These are phyloP conservation scores for Vaccinium darrowii DNA, from an alignment of 148 eudicot genomes.

Conservation along the genomic window DNA sequence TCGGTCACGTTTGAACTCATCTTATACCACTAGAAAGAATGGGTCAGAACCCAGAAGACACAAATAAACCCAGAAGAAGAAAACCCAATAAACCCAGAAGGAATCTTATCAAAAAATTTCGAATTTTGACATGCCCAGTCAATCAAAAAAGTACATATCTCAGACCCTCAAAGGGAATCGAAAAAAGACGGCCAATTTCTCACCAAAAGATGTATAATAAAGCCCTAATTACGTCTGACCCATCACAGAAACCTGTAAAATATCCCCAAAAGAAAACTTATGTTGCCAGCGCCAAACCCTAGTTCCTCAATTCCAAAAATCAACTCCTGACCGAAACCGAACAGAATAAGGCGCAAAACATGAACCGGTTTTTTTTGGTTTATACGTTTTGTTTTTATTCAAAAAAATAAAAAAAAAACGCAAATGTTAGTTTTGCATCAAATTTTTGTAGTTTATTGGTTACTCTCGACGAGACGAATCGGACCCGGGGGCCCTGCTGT, in stretches of 20 bases:
- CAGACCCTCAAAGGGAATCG: slow-evolving; percentile 1
- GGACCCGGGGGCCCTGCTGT: too few species aligned
- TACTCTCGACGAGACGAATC: too few species aligned
- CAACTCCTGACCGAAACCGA: slow-evolving; percentile 9
- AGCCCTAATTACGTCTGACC: slow-evolving; percentile 5
- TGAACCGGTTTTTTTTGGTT: not conserved
- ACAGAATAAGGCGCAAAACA: not conserved
- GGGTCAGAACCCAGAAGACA: not conserved
- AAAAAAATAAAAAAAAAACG: too few species aligned
- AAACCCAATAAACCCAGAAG: slow-evolving; percentile 9
- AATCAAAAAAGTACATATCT: not conserved
- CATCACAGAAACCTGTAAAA: not conserved
- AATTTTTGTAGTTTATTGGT: too few species aligned
- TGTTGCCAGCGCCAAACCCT: not conserved
- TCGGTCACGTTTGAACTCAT: slow-evolving; percentile 68
- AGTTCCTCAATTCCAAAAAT: slow-evolving; percentile 5
- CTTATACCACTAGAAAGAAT: slow-evolving; percentile 20
- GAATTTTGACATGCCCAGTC: not conserved
- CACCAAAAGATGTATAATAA: not conserved
- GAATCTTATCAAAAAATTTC: not conserved
- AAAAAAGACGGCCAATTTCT: not conserved
- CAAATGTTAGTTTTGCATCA: too few species aligned
- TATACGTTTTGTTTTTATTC: too few species aligned
- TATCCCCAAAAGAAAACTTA: slow-evolving; percentile 15
- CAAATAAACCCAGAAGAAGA: not conserved